Conservation (phyloP, 352 stramenopile species). For the Globisporangium splendens region DNA sequence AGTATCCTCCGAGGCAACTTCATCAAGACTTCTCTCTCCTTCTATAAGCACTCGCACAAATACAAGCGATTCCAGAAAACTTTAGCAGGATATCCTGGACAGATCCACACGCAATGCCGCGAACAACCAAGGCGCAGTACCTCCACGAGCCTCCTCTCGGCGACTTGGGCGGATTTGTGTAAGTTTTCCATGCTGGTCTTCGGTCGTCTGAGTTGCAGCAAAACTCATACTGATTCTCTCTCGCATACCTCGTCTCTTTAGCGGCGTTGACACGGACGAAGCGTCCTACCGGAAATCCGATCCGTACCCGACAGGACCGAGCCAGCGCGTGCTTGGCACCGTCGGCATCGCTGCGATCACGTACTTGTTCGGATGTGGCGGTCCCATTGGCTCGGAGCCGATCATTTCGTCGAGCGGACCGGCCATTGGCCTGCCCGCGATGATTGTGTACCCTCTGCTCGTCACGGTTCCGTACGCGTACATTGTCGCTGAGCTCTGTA, state of each 20-base stretch:
- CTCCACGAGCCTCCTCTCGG: no score
- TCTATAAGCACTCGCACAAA: no score
- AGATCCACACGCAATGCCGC: no score
- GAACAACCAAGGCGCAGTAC: no score
- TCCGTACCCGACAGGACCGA: not conserved
- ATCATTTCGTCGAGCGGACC: slow-evolving; percentile 21
- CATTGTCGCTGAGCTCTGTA: slow-evolving; percentile 85
- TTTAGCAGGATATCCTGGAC: no score
- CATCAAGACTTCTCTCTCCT: no score
- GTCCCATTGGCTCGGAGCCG: slow-evolving; percentile 17
- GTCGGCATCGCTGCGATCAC: slow-evolving; percentile 19
- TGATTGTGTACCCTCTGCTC: slow-evolving; percentile 72
- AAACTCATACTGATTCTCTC: not conserved
- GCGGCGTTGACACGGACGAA: not conserved
- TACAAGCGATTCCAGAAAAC: no score
- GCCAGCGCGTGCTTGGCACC: slow-evolving; percentile 16
- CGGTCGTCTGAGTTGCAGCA: not conserved
- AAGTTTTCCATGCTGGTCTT: no score
- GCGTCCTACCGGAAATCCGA: not conserved
- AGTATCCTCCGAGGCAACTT: no score
- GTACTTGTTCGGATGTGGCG: slow-evolving; percentile 18
- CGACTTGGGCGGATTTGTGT: no score
- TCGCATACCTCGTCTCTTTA: not conserved
- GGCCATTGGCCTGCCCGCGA: slow-evolving; percentile 64
- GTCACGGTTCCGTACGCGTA: slow-evolving; percentile 84